A percentile compares a stretch with the other conserved stretches of the same genome.
Conservation (phyloP, 495 filamentous ascomycete genomes). For the Talaromyces stipitatus region DNA sequence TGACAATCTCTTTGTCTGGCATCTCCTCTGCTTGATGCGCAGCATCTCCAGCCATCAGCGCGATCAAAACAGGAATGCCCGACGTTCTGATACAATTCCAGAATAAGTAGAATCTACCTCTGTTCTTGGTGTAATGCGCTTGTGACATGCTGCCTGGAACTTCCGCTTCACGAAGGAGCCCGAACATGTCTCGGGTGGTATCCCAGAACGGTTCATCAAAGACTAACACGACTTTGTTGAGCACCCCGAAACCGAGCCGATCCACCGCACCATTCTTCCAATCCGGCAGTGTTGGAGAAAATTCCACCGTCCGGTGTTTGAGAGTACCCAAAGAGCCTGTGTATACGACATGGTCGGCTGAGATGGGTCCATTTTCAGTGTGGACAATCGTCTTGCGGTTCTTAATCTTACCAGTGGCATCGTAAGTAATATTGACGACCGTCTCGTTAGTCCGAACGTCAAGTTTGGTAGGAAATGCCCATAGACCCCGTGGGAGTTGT, state of each 20-base stretch:
- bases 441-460: constrained; percentile 65
- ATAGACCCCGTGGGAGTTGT: constrained; percentile 77
- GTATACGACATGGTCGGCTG: constrained; percentile 80
- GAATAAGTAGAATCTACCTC: constrained; percentile 92
- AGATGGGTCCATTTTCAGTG: constrained; percentile 71
- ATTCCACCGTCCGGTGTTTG: constrained; percentile 66
- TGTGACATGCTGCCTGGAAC: constrained; percentile 45
- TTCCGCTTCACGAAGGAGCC: constrained; percentile 69
- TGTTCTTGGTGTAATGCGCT: constrained; percentile 52
- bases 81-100: constrained; percentile 91
- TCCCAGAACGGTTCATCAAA: constrained; percentile 94
- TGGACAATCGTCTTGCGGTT: constrained; percentile 49
- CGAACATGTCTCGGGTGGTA: constrained; percentile 85
- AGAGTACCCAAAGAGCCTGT: constrained; percentile 86
- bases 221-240: constrained; percentile 93
- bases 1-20: constrained; percentile 62
- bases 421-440: constrained; percentile 65
- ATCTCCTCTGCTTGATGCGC: constrained; percentile 76
- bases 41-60: constrained; percentile 95
- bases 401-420: constrained; percentile 28
- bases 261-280: constrained; percentile 79
- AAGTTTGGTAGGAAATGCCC: constrained; percentile 66
- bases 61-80: constrained; percentile 78
- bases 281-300: constrained; percentile 74
- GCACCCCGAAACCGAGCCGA: constrained; percentile 84